Conservation (phyloP, 495 filamentous ascomycete species). For the Pyronema omphalodes region DNA sequence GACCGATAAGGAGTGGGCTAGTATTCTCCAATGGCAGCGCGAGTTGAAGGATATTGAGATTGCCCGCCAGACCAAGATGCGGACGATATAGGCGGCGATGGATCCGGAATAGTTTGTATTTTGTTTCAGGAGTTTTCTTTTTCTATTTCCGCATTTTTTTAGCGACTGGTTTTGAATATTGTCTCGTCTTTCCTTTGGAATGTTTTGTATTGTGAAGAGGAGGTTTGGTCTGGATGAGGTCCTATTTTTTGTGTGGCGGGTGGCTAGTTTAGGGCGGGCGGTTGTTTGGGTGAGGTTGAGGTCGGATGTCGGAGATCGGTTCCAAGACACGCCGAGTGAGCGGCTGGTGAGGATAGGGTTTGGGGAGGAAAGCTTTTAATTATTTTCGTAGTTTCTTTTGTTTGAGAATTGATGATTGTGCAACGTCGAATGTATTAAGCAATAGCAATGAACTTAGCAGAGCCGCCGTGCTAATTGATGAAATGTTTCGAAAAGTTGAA, state of each 20-base stretch:
- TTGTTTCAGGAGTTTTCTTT: slow-evolving; percentile 15
- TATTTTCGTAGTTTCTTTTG: slow-evolving; percentile 1
- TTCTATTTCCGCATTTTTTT: slow-evolving; percentile 14
- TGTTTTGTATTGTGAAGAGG: slow-evolving; percentile 9
- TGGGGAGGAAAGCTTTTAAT: not conserved
- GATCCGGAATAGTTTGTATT: slow-evolving; percentile 4
- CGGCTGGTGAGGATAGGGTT: slow-evolving; percentile 4
- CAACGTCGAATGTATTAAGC: not conserved
- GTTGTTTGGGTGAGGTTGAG: slow-evolving; percentile 3
- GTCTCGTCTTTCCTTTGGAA: slow-evolving; percentile 11
- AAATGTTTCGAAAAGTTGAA: slow-evolving; percentile 2
- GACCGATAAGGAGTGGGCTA: slow-evolving; percentile 23
- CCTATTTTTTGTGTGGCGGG: not conserved
- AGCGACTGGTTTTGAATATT: slow-evolving; percentile 9
- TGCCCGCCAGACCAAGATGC: slow-evolving; percentile 21
- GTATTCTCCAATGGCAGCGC: slow-evolving; percentile 21
- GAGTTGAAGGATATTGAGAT: slow-evolving; percentile 26
- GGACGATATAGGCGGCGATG: slow-evolving; percentile 17
- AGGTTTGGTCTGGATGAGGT: not conserved
- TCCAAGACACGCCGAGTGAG: slow-evolving; percentile 3
- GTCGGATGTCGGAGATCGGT: not conserved
- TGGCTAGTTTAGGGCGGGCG: not conserved
- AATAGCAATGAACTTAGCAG: not conserved
- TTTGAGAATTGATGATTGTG: not conserved
- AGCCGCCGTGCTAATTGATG: slow-evolving; percentile 5